A percentile compares a stretch with the other conserved stretches of the same genome.
phyloP scores from a whole-genome alignment of 2,329 filamentous ascomycete genomes.

The Cercospora nicotianae region DNA sequence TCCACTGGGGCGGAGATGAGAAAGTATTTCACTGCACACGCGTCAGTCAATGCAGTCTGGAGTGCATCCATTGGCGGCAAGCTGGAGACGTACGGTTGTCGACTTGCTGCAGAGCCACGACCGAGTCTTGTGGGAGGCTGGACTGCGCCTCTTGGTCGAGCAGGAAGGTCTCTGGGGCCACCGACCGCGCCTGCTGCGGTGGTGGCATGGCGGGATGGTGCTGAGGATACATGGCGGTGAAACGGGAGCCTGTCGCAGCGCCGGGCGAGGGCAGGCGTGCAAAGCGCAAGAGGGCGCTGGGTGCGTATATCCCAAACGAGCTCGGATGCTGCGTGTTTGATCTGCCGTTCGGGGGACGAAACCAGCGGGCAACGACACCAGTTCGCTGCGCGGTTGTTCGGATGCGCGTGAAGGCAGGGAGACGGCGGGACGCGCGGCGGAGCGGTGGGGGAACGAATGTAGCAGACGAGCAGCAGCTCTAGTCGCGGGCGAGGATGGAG shows the following conservation, averaged over 20 bases:
- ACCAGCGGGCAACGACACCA: constrained; percentile 27
- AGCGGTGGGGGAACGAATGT: constrained; percentile 18
- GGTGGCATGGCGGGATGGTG: constrained; percentile 76
- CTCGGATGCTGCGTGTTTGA: constrained; percentile 10
- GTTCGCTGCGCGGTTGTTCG: constrained; percentile 21
- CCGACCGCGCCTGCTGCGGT: constrained; percentile 66
- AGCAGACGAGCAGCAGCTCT: constrained; percentile 17
- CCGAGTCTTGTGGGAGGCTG: constrained; percentile 90
- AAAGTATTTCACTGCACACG: constrained; percentile 87
- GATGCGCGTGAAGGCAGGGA: not conserved
- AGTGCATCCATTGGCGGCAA: not conserved
- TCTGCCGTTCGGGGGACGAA: constrained; percentile 8
- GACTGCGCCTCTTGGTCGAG: constrained; percentile 96
- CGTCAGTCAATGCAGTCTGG: constrained; percentile 36
- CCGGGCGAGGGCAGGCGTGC: constrained; percentile 7
- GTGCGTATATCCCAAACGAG: constrained; percentile 19
- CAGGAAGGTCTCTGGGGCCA: constrained; percentile 97
- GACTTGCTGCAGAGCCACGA: constrained; percentile 96
- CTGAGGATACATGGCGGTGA: constrained; percentile 47
- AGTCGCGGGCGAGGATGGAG: constrained; percentile 1
- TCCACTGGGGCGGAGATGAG: constrained; percentile 97
- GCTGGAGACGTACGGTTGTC: constrained; percentile 74
- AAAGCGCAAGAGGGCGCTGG: constrained; percentile 1
- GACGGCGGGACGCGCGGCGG: not conserved
- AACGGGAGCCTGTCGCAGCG: not conserved